Base-by-base conservation (phyloP, 169 alveolate genomes). In the Eimeria acervulina region DNA sequence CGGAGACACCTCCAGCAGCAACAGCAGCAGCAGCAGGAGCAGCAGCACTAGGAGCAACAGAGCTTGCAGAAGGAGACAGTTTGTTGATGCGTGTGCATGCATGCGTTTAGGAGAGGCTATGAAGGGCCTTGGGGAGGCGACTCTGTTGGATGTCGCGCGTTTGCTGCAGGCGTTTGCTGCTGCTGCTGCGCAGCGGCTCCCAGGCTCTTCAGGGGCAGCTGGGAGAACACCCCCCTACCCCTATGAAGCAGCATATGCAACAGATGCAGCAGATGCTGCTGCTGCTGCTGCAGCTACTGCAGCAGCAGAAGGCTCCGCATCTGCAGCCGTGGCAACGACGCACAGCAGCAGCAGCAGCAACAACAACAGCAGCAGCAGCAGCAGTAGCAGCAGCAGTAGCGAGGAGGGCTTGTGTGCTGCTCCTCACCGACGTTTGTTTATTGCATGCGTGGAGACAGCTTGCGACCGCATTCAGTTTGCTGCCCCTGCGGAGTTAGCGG, bases 151-250 rank as follows among this genome's bases (percentile, higher is more conserved):
- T 70, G 10, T 44, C 17, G 90, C 70, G 13, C 44, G 90, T 40
- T 44, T 83, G 91, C 91, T 83, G 91, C 91, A 83, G 91, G 91
- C 91, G 36, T 83, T 83, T 19, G 74, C 94, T 21, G 26, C 83
- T n/a, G 94, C 94, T 6, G 94, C 94, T 26, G 81, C 83, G 31
- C 83, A 87, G 78, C 40, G 61, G 38, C 68, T 59, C 68, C 3
- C 19, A 12, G 68, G 28, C 0, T 59, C 68, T 59, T 21, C 68
- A 59, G 68, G 19, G 68, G 68, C 68, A 7, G n/a, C 6, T 0
- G 28, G 19, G 21, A 7, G 19, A 17, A 21, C n/a, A 7, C 68
- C n/a, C 19, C 8, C 59, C 78, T 15, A 13, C 74, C 33, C 33
- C 74, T 8, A n/a, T 15, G 55, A 47, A 47, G 12, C 55, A n/a